Evolutionary conservation across 768 basidiomycete species (phyloP), one percentile per base, ranked within the genome.

Genomic region (Tricholoma flavovirens): DNA sequence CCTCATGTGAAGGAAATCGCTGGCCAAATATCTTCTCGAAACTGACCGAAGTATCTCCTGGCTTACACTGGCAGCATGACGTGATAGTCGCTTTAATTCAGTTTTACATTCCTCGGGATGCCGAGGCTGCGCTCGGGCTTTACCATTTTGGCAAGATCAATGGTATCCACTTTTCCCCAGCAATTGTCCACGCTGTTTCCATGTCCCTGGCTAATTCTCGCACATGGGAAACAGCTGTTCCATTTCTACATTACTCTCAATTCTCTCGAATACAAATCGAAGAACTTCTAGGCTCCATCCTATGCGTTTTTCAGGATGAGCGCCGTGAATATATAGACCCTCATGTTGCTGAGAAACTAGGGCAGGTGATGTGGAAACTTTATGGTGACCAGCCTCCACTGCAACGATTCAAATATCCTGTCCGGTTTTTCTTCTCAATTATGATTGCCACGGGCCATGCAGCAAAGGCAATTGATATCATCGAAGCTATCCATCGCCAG

Each of bases 381-480:
- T 83, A 79, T 55, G 43, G 58, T 8, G 63, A 62, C 3, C 66
- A 61, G 3, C 59, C 60, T 15, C 77, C 78, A 0, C 64, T 71
- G 0, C 33, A 35, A 6, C 55, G 59, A 7, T 56, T 66, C 57
- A 78, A 77, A 53, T 75, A 77, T 60, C 77, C 75, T n/a, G 63
- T 84, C 32, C 75, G 79, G 10, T 77, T 74, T 51, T 71, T 80
- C 24, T 66, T 83, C 55, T 63, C 63, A 26, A 64, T 76, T 54
- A 62, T 79, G 68, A 65, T 77, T 15, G 54, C 67, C 22, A 71
- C 74, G 3, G 71, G 67, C 10, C 71, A 76, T 43, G 67, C 76
- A 8, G 59, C 62, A 0, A 62, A 67, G 19, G 71, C 77, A 8
- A 60, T 79, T 1, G 58, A 67, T 40, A 60, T 83, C 22, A 66